Evolutionary conservation across 371 early-diverging fungal genomes (phyloP).

Genomic region (Mortierella sp.): DNA sequence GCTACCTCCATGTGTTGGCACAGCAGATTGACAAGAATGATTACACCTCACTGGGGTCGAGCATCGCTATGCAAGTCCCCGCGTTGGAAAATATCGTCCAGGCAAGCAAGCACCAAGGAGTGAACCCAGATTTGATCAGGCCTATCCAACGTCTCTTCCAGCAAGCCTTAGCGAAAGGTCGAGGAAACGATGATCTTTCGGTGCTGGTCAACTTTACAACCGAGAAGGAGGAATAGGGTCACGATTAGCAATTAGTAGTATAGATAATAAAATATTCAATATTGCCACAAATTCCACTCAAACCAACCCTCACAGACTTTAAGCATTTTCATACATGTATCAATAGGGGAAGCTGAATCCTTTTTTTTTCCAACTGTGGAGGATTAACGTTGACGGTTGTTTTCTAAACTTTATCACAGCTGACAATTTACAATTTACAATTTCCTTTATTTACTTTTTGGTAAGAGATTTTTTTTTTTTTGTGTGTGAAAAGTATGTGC

Average conservation of each 20-base stretch:
- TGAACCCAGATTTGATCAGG: conserved; percentile 9
- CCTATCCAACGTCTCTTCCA: conserved; percentile 9
- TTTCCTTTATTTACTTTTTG: background rate
- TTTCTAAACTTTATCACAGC: no score
- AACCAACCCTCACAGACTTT: no score
- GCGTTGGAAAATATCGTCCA: conserved; percentile 17
- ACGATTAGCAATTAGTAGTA: no score
- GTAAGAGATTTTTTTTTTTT: background rate
- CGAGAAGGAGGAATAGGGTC: background rate
- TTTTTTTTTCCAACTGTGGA: no score
- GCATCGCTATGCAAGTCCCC: conserved; percentile 21
- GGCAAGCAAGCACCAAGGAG: conserved; percentile 8
- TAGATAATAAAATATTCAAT: no score
- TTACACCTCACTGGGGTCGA: conserved; percentile 8
- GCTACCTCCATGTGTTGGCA: conserved; percentile 9
- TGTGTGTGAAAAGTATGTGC: background rate
- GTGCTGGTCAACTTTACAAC: conserved; percentile 1
- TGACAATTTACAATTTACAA: background rate
- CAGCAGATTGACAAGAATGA: conserved; percentile 18
- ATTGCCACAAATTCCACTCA: no score
- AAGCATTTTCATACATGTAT: no score
- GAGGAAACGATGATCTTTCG: conserved; percentile 15
- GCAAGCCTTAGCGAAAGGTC: background rate
- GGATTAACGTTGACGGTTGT: no score
- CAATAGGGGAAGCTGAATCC: no score